Conservation (phyloP, 1,284 basidiomycete genomes). For the Ustilago trichophora region DNA sequence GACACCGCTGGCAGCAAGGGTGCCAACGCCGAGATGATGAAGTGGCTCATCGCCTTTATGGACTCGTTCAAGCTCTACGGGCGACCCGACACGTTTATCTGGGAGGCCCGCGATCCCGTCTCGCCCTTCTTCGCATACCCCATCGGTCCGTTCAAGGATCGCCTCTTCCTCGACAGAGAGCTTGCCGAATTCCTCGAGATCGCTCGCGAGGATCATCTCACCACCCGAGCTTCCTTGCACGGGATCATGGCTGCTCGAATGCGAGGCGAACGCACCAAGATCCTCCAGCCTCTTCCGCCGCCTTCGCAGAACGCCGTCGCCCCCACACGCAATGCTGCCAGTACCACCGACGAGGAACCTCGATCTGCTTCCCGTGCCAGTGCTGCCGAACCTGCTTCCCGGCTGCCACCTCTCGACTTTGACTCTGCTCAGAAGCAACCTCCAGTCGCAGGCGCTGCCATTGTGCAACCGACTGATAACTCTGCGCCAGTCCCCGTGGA, state of each 20-base stretch:
- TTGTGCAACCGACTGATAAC: background rate
- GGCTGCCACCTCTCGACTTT: slow-evolving; percentile 52
- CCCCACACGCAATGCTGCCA: background rate
- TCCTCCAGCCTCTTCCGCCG: slow-evolving; percentile 60
- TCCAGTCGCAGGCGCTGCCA: background rate
- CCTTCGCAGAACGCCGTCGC: slow-evolving; percentile 30
- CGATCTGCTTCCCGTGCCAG: slow-evolving; percentile 18
- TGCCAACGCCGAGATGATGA: slow-evolving; percentile 80
- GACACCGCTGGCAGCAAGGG: slow-evolving; percentile 76
- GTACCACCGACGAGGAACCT: slow-evolving; percentile 4
- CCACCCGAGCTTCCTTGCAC: slow-evolving; percentile 55
- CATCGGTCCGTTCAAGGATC: slow-evolving; percentile 68
- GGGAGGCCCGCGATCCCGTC: slow-evolving; percentile 69
- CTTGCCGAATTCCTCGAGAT: slow-evolving; percentile 81
- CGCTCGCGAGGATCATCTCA: slow-evolving; percentile 72
- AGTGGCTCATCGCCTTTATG: slow-evolving; percentile 80
- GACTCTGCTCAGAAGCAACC: slow-evolving; percentile 13
- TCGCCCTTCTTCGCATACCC: slow-evolving; percentile 66
- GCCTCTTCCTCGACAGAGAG: slow-evolving; percentile 88
- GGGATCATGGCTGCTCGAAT: slow-evolving; percentile 65
- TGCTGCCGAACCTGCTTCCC: slow-evolving; percentile 15
- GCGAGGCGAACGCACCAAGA: slow-evolving; percentile 62
- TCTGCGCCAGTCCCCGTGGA: slow-evolving; percentile 7
- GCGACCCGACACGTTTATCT: slow-evolving; percentile 53
- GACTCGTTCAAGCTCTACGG: slow-evolving; percentile 66